Percentiles rank a stretch among this genome's conserved stretches.
Conservation (phyloP, 805 yeast genomes). For the Kuraishia borneana region DNA sequence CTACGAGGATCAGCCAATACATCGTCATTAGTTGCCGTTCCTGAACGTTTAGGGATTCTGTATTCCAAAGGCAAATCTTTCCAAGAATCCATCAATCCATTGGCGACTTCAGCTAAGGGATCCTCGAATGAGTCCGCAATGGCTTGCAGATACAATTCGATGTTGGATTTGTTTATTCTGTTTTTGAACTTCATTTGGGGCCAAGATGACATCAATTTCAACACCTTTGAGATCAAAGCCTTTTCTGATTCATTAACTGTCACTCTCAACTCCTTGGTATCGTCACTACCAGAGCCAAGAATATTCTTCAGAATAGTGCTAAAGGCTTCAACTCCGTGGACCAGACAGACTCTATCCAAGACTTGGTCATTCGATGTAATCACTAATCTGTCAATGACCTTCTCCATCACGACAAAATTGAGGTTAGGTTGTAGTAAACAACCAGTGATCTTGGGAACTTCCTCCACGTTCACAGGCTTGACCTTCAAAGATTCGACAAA, state of each 20-base stretch:
- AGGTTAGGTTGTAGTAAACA: slow-evolving; percentile 64
- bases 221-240: slow-evolving; percentile 29
- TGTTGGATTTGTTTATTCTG: slow-evolving; percentile 61
- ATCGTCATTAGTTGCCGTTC: not conserved
- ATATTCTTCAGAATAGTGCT: slow-evolving; percentile 41
- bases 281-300: slow-evolving; percentile 6
- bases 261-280: slow-evolving; percentile 2
- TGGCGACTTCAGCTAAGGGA: slow-evolving; percentile 23
- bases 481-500: slow-evolving; percentile 53
- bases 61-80: slow-evolving; percentile 67
- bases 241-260: slow-evolving; percentile 1
- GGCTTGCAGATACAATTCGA: slow-evolving; percentile 50
- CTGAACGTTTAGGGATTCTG: slow-evolving; percentile 58
- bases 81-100: slow-evolving; percentile 55
- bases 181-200: slow-evolving; percentile 62
- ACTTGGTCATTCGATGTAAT: slow-evolving; percentile 39
- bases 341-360: slow-evolving; percentile 49
- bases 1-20: not conserved
- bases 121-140: slow-evolving; percentile 18
- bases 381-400: slow-evolving; percentile 58
- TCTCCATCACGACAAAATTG: slow-evolving; percentile 50
- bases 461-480: slow-evolving; percentile 36
- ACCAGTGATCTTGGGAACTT: slow-evolving; percentile 72
- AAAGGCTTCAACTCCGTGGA: slow-evolving; percentile 82
- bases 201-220: slow-evolving; percentile 51